phyloP scores from a whole-genome alignment of 345 rosid genomes.

The Aegle marmelos region DNA sequence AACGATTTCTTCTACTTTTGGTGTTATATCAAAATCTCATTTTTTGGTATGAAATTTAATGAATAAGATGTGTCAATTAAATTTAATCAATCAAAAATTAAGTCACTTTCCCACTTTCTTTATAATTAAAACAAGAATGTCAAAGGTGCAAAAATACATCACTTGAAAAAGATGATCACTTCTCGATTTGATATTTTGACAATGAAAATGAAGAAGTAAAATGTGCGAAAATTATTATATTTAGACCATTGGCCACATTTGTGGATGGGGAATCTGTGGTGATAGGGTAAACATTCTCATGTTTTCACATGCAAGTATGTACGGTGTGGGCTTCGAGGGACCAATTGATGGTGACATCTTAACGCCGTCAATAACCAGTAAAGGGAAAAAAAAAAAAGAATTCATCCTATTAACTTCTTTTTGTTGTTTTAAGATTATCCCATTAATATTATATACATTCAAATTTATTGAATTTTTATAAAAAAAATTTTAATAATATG shows the following conservation, averaged over 20 bases:
- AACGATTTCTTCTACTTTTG: not conserved
- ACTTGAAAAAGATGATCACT: not conserved
- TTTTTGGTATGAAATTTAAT: not conserved
- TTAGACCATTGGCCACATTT: not conserved
- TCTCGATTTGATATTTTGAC: not conserved
- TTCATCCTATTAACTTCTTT: no score
- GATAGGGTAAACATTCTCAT: conserved; percentile 11
- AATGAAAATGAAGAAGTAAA: not conserved
- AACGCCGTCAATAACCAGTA: conserved; percentile 11
- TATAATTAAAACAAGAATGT: not conserved
- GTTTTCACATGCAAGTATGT: conserved; percentile 13
- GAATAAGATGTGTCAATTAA: no score
- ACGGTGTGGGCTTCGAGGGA: conserved; percentile 11
- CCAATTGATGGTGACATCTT: conserved; percentile 27
- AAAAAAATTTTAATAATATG: no score
- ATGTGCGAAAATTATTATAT: no score
- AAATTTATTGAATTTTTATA: no score
- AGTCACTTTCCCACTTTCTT: not conserved
- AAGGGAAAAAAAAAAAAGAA: no score
- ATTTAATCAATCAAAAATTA: no score
- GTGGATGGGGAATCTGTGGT: not conserved
- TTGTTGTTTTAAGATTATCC: no score
- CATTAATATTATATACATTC: no score
- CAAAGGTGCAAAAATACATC: not conserved
- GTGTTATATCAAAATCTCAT: not conserved